Evolutionary conservation across 1,139 yeast genomes (phyloP).

Genomic region (Yamadazyma blattariae): DNA sequence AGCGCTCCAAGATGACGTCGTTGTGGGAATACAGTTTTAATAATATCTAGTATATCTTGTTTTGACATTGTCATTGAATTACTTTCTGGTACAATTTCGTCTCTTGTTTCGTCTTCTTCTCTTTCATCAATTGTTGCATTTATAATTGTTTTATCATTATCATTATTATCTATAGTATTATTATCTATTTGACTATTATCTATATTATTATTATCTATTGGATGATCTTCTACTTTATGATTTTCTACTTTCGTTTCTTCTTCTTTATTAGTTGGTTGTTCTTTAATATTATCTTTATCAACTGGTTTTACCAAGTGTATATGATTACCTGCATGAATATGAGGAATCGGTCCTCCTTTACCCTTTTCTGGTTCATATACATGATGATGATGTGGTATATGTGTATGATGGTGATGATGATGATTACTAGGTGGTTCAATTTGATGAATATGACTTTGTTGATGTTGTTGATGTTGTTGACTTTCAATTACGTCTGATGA

Average conservation of each 20-base stretch:
- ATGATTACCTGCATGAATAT: conserved; percentile 13
- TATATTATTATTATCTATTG: too few species aligned
- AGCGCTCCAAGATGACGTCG: conserved; percentile 59
- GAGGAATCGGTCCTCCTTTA: conserved; percentile 11
- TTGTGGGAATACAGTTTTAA: conserved; percentile 43
- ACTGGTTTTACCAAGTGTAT: conserved; percentile 8
- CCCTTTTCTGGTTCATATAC: conserved; percentile 7
- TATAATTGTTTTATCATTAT: too few species aligned
- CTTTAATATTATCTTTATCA: not conserved
- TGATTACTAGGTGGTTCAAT: too few species aligned
- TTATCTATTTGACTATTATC: too few species aligned
- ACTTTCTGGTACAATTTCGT: not conserved
- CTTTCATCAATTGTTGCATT: not conserved
- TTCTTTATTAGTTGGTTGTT: not conserved
- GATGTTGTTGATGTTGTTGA: not conserved
- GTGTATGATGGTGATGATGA: conserved; percentile 14
- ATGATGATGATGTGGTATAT: conserved; percentile 24
- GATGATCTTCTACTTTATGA: too few species aligned
- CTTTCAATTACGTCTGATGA: not conserved
- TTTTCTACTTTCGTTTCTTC: not conserved
- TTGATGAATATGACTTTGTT: not conserved
- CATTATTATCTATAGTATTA: too few species aligned
- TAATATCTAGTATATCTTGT: conserved; percentile 42
- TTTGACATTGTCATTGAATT: conserved; percentile 16
- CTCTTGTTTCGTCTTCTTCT: not conserved